These are phyloP conservation scores for Paecilomyces dactylethromorphus DNA, from an alignment of 2,329 filamentous ascomycete species.

Conservation along the genomic window DNA sequence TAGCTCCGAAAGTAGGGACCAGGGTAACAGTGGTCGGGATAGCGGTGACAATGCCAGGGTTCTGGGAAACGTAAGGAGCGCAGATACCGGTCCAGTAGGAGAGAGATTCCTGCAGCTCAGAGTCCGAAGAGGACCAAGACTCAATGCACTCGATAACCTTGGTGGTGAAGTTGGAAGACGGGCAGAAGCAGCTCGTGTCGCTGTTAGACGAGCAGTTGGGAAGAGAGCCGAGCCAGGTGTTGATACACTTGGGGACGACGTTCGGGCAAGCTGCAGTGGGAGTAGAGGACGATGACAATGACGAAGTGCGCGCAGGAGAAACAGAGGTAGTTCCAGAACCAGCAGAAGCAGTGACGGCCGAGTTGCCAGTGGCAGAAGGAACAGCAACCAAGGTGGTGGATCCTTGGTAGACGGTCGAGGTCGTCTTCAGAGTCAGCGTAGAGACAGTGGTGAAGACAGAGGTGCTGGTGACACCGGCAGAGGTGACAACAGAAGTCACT, in stretches of 20 bases:
- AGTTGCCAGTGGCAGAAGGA: conserved; percentile 3
- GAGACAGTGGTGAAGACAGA: conserved; percentile 53
- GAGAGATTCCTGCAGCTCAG: conserved; percentile 63
- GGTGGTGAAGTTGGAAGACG: conserved; percentile 65
- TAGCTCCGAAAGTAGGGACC: conserved; percentile 39
- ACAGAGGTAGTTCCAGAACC: background rate
- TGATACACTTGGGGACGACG: conserved; percentile 80
- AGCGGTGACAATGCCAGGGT: conserved; percentile 79
- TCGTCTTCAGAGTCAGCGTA: conserved; percentile 31
- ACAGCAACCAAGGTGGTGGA: conserved; percentile 5
- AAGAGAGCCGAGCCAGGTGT: conserved; percentile 70
- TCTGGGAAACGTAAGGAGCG: conserved; percentile 63
- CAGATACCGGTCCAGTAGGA: conserved; percentile 90
- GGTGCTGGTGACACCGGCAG: conserved; percentile 44
- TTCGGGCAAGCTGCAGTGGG: conserved; percentile 48
- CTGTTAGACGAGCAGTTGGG: conserved; percentile 77
- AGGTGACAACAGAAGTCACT: conserved; percentile 28
- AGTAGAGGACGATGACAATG: conserved; percentile 11
- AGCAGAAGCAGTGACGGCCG: conserved; percentile 10
- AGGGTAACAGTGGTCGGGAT: conserved; percentile 57
- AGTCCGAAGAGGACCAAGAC: conserved; percentile 62
- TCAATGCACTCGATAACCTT: conserved; percentile 77
- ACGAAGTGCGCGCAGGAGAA: background rate
- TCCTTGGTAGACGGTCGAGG: conserved; percentile 16
- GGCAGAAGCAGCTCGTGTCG: conserved; percentile 81